Base-by-base conservation (phyloP, 257 asterid genomes). In the Solanum lignicaule region DNA sequence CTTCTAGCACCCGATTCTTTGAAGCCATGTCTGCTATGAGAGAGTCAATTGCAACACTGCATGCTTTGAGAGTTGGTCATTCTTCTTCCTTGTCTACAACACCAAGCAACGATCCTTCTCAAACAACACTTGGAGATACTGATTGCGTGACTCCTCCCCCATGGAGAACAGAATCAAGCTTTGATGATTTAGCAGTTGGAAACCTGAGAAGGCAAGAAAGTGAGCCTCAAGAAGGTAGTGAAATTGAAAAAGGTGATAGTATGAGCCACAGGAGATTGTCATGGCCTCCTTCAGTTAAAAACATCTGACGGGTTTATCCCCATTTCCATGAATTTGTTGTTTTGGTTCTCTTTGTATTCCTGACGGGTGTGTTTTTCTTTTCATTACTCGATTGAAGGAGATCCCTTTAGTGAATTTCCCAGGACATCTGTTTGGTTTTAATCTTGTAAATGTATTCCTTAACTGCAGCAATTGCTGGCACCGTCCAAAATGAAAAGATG, bases 21-120 rank as follows among this genome's bases (percentile, higher is more conserved):
- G 98, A 95, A 93, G 99, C 98, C 29, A 96, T 95, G 96, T 95
- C 99, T 29, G 98, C 98, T 72, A 95, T 95, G 98, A 93, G 98
- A 84, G 99, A 96, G 84, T 95, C 97, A 14, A 95, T 95, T 83
- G 93, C 97, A 83, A 93, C 96, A 38, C 98, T 97, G 82, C 99
- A 97, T 90, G 87, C 94, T 15, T 91, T 95, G 90, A 92, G 98
- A 92, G 98, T 95, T 6, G 96, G 98, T 6, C 94, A 86, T 90
- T 88, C 96, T 41, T 92, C 98, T 79, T 89, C 91, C 58, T 25
- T 86, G 43, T 38, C 89, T 33, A 55, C 83, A 23, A 86, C 87
- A 41, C 89, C 88, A 36, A 86, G 46, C 87, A 68, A 86, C 10
- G 86, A 81, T 33, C 75, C 89, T 27, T 20, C 29, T 73, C 82